phyloP scores from a whole-genome alignment of 2,329 filamentous ascomycete genomes.

The Trichoderma harzianum region DNA sequence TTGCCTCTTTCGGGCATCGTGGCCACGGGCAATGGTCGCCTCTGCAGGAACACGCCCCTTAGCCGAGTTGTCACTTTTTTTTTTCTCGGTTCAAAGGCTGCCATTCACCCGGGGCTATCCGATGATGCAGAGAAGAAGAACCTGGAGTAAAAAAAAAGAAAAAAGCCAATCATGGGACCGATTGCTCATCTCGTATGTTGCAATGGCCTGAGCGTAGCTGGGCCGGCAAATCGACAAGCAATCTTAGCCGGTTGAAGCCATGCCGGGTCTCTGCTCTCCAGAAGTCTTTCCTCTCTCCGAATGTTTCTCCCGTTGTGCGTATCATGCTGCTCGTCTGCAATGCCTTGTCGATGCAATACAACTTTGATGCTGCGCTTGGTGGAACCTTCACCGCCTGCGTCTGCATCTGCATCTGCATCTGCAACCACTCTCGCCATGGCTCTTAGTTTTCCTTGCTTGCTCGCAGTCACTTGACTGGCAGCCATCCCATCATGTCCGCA shows the following conservation, averaged over 20 bases:
- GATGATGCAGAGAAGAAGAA: not conserved
- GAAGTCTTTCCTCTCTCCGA: not conserved
- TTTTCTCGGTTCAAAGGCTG: not conserved
- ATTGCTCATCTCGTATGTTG: constrained; percentile 17
- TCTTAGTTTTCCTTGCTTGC: not conserved
- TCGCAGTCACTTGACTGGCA: constrained; percentile 13
- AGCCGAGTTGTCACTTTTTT: not conserved
- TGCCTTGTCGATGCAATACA: not conserved
- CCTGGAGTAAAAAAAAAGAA: no score
- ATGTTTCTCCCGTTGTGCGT: not conserved
- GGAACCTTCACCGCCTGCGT: constrained; percentile 14
- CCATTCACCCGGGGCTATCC: constrained; percentile 7
- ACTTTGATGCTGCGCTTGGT: not conserved
- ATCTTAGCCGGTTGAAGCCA: not conserved
- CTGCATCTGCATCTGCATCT: not conserved
- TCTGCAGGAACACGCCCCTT: constrained; percentile 14
- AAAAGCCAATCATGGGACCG: not conserved
- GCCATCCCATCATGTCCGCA: not conserved
- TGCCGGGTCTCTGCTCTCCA: not conserved
- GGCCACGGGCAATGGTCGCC: not conserved
- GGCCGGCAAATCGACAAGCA: not conserved
- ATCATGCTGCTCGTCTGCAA: not conserved
- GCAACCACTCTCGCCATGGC: not conserved
- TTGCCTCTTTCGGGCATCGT: constrained; percentile 12
- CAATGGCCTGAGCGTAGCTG: constrained; percentile 13